phyloP scores from a whole-genome alignment of 2,329 filamentous ascomycete genomes.

The Beauveria caledonica region DNA sequence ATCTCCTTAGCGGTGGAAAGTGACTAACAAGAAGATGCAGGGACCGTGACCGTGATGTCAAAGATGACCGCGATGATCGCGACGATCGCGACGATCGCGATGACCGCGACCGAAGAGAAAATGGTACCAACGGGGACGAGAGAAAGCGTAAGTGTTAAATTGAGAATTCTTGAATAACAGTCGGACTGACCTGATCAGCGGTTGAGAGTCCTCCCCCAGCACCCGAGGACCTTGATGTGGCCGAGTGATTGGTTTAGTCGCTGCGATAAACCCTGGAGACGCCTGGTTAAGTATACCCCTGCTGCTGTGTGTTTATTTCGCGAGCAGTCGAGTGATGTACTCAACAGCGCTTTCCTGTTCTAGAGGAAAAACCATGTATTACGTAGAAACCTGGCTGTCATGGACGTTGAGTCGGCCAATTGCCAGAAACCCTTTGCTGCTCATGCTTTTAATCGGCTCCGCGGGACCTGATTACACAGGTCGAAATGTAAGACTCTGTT shows the following conservation, averaged over 20 bases:
- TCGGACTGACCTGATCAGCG: constrained; percentile 32
- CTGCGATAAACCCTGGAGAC: background rate
- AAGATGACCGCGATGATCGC: constrained; percentile 63
- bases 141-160: constrained; percentile 62
- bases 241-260: constrained; percentile 48
- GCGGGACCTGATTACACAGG: constrained; percentile 6
- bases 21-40: constrained; percentile 19
- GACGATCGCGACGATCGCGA: constrained; percentile 34
- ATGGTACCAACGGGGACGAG: constrained; percentile 76
- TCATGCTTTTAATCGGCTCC: constrained; percentile 6
- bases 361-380: constrained; percentile 8
- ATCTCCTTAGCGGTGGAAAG: background rate
- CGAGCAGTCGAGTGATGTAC: background rate
- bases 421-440: constrained; percentile 2
- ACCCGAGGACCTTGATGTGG: constrained; percentile 93
- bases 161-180: constrained; percentile 7
- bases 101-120: constrained; percentile 66
- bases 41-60: constrained; percentile 47
- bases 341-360: background rate
- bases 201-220: constrained; percentile 72
- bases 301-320: background rate
- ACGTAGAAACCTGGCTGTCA: constrained; percentile 6
- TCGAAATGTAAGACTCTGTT: constrained; percentile 5
- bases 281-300: constrained; percentile 7
- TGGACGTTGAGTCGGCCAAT: background rate